Evolutionary conservation across 345 rosid species (phyloP).

Genomic region (Rhizophora apiculata): DNA sequence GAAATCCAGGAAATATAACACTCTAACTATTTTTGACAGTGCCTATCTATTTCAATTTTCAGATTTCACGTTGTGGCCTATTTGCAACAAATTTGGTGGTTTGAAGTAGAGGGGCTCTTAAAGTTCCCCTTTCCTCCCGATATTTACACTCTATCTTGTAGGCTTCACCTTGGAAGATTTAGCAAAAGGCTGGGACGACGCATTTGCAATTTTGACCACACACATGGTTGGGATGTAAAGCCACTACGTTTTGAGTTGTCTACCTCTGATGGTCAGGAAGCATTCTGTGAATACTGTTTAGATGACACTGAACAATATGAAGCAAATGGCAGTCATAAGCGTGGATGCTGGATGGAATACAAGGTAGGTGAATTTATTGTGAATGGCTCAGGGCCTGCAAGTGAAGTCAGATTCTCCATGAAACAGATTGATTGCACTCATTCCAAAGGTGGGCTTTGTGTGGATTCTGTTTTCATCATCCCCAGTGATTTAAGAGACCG

Average conservation of each 20-base stretch:
- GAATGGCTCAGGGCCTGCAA: constrained; percentile 47
- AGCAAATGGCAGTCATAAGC: constrained; percentile 57
- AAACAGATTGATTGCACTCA: constrained; percentile 97
- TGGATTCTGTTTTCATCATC: constrained; percentile 79
- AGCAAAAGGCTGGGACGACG: constrained; percentile 63
- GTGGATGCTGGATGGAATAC: constrained; percentile 88
- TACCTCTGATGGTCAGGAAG: constrained; percentile 24
- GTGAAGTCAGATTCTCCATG: constrained; percentile 79
- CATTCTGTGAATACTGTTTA: constrained; percentile 19
- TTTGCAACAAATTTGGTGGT: constrained; percentile 96
- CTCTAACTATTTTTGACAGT: constrained; percentile 12
- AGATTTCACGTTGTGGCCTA: constrained; percentile 82
- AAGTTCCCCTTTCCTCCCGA: constrained; percentile 85
- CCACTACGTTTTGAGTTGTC: constrained; percentile 35
- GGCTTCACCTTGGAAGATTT: constrained; percentile 84
- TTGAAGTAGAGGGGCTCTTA: constrained; percentile 80
- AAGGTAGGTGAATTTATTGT: constrained; percentile 78
- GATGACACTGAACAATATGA: constrained; percentile 41
- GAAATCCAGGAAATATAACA: background rate
- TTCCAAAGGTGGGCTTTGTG: constrained; percentile 90
- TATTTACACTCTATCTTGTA: constrained; percentile 65
- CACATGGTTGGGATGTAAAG: constrained; percentile 79
- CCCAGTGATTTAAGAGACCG: constrained; percentile 61
- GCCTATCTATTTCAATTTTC: constrained; percentile 18
- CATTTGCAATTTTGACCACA: constrained; percentile 27